These are phyloP conservation scores for Rhododendron ovatum DNA, from an alignment of 148 eudicot genomes.

Conservation along the genomic window DNA sequence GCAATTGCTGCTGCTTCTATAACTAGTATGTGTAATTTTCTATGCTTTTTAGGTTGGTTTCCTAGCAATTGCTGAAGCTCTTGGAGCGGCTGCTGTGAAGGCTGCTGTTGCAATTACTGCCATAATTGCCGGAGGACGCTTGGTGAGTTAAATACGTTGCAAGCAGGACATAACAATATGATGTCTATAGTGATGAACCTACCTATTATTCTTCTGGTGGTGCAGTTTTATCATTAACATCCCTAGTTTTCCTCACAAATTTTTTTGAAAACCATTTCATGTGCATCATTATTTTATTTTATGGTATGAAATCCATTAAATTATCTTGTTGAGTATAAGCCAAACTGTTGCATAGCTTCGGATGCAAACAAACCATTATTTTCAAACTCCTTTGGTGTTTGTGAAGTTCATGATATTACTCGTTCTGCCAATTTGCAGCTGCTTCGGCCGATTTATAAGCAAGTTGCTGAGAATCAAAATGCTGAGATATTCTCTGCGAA, in stretches of 20 bases:
- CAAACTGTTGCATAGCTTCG: background rate
- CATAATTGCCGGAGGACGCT: slow-evolving; percentile 97
- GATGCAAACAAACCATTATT: background rate
- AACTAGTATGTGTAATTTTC: slow-evolving; percentile 4
- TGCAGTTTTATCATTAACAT: background rate
- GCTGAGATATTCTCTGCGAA: slow-evolving; percentile 97
- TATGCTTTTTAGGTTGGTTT: slow-evolving; percentile 63
- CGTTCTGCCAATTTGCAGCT: slow-evolving; percentile 47
- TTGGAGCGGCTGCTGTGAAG: slow-evolving; percentile 96
- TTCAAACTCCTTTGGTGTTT: background rate
- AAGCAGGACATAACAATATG: background rate
- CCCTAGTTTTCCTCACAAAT: background rate
- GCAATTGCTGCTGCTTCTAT: slow-evolving; percentile 9
- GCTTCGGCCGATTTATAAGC: slow-evolving; percentile 94
- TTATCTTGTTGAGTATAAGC: background rate
- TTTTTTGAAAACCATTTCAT: background rate
- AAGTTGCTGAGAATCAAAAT: slow-evolving; percentile 95
- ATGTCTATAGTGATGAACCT: slow-evolving; percentile 4
- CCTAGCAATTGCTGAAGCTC: slow-evolving; percentile 98
- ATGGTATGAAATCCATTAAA: background rate
- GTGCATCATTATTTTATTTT: background rate
- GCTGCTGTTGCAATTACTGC: slow-evolving; percentile 93
- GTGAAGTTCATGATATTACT: slow-evolving; percentile 5
- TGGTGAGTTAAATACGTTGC: slow-evolving; percentile 47
- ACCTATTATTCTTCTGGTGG: background rate